Evolutionary conservation across 345 rosid genomes (phyloP).

Genomic region (Bruguiera gymnorhiza): DNA sequence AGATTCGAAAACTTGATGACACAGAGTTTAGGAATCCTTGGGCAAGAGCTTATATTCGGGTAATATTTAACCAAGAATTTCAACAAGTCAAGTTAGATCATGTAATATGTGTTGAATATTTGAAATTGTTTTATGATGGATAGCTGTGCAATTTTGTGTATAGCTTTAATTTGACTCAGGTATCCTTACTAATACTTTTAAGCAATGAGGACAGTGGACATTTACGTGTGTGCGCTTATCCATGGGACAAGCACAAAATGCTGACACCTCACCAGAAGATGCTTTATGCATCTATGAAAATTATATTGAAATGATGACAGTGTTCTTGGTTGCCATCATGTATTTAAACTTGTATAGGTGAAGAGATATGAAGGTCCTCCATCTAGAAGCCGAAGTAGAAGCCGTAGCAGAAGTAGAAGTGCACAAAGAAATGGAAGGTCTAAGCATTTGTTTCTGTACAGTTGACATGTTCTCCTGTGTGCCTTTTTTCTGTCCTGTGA

Average conservation of each 20-base stretch:
- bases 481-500: background rate
- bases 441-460: background rate
- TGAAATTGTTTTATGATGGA: background rate
- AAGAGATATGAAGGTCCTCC: conserved; percentile 57
- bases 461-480: background rate
- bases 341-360: conserved; percentile 43
- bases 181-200: no score
- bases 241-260: background rate
- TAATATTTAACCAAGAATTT: conserved; percentile 13
- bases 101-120: background rate
- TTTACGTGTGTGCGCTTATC: background rate
- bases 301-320: background rate
- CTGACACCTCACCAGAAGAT: background rate
- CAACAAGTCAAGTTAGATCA: no score
- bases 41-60: conserved; percentile 79
- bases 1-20: conserved; percentile 77
- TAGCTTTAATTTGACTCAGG: background rate
- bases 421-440: conserved; percentile 57
- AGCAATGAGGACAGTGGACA: background rate
- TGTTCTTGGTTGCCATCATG: background rate
- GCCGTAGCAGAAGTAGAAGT: conserved; percentile 62
- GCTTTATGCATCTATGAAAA: background rate
- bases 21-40: conserved; percentile 85
- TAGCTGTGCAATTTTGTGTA: background rate
- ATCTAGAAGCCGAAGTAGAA: conserved; percentile 61